A percentile compares a stretch with the other conserved stretches of the same genome.
Evolutionary conservation across 1,284 basidiomycete species (phyloP).

Genomic region (Tilletia horrida): DNA sequence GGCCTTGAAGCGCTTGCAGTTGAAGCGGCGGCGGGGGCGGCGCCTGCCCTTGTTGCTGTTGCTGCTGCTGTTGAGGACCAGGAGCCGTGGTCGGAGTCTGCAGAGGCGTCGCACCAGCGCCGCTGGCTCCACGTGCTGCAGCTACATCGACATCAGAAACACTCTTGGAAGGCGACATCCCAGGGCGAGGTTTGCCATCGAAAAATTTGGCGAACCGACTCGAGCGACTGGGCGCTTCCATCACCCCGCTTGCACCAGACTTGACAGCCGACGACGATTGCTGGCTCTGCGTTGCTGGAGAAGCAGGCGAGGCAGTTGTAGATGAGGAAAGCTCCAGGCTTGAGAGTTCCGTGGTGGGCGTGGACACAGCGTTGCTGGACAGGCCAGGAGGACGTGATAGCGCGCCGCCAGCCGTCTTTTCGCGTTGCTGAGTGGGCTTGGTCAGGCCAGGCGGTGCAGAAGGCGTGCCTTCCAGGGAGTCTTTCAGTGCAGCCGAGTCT

Average conservation of each 20-base stretch:
- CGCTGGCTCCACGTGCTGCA: neutral
- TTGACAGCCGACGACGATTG: too few species aligned
- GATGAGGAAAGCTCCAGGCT: too few species aligned
- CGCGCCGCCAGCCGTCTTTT: neutral
- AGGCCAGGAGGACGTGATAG: conserved; percentile 22
- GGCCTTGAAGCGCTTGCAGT: too few species aligned
- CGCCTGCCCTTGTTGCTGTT: conserved; percentile 12
- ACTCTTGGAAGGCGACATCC: neutral
- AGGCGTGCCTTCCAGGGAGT: too few species aligned
- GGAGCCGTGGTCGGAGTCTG: neutral
- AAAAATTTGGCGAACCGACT: conserved; percentile 54
- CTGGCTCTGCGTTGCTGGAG: too few species aligned
- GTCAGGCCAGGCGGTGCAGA: too few species aligned
- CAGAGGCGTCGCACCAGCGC: neutral
- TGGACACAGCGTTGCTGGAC: conserved; percentile 20
- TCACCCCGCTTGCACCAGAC: neutral
- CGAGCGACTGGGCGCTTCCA: conserved; percentile 35
- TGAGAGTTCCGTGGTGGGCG: neutral
- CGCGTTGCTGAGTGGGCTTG: too few species aligned
- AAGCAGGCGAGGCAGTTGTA: too few species aligned
- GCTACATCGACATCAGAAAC: conserved; percentile 3
- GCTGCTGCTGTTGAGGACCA: conserved; percentile 1
- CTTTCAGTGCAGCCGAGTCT: too few species aligned
- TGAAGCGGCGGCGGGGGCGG: neutral
- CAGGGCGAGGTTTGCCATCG: conserved; percentile 27